phyloP scores from a whole-genome alignment of 108 stramenopile species.

The Mayamaea pseudoterrestris region DNA sequence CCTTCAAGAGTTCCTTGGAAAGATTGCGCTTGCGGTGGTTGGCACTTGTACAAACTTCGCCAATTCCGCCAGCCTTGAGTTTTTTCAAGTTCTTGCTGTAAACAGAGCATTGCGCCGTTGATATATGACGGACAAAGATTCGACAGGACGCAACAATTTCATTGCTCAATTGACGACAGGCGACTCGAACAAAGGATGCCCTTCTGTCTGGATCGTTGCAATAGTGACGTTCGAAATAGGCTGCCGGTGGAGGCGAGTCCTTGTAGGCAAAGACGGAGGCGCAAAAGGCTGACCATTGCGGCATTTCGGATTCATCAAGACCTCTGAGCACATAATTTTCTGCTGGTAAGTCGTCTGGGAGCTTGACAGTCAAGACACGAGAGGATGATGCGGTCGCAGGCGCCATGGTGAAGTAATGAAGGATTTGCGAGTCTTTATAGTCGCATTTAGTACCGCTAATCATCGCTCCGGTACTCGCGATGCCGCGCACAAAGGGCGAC shows the following conservation, averaged over 20 bases:
- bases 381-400: no score
- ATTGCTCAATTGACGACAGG: slow-evolving; percentile 14
- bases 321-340: slow-evolving; percentile 10
- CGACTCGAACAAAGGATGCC: slow-evolving; percentile 33
- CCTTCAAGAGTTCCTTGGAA: slow-evolving; percentile 33
- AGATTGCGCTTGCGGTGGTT: slow-evolving; percentile 44
- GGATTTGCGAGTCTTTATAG: no score
- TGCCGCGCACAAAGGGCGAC: no score
- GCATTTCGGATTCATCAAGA: slow-evolving; percentile 13
- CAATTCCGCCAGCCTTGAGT: slow-evolving; percentile 52
- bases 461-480: no score
- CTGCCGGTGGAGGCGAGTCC: slow-evolving; percentile 39
- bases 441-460: no score
- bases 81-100: background rate
- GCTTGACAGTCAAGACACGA: no score
- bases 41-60: slow-evolving; percentile 59
- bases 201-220: slow-evolving; percentile 49
- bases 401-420: no score
- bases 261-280: slow-evolving; percentile 60
- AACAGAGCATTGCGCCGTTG: slow-evolving; percentile 9
- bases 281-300: slow-evolving; percentile 52
- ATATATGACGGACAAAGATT: slow-evolving; percentile 41
- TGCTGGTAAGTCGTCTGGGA: background rate
- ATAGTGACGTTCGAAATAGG: slow-evolving; percentile 60
- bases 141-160: slow-evolving; percentile 55